Base-by-base conservation (phyloP, 768 basidiomycete genomes). In the Phylloporus sp. region DNA sequence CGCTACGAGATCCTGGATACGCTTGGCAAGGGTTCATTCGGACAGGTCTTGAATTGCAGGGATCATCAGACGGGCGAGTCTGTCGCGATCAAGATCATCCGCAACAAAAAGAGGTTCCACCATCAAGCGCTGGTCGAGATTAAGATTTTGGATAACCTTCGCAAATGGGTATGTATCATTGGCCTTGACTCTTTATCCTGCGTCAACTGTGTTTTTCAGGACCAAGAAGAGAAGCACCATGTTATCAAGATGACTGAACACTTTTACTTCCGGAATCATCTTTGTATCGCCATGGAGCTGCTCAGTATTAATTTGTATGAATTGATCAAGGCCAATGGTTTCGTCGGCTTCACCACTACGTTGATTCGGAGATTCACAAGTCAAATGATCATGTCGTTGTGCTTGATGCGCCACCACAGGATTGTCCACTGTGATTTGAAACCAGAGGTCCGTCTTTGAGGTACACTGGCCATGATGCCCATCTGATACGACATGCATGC, bases 381-480 rank as follows among this genome's bases (percentile, higher is more conserved):
- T 48, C 96, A 99, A 69, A 95, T 99, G 87, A 74, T 98, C 36
- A 69, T 88, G 68, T 91, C 91, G 2, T 76, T 99, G 38, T 82
- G 86, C 26, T 73, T 99, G 38, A 93, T 99, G 89, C 80, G 94
- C 11, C 90, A 95, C 58, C 94, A 99, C 69, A 86, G 90, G 44
- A 92, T 99, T 50, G 95, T 99, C 18, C 96, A 99, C 63, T 99
- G 96, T 60, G 96, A 99, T 71, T 72, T 99, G 54, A 99, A 99
- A 68, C 96, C 96, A 20, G 96, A 99, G 84, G 95, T 87, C 54
- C 47, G 79, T 64, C 23, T 43, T 21, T 17, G 38, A 56, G 41
- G 44, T 38, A 22, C 6, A 18, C 35, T 9, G 9, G 21, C 20
- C 27, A 18, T 6, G 26, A 20, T 18, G 36, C 17, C 44, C 8